phyloP scores from a whole-genome alignment of 2,329 filamentous ascomycete species.

The Neocatenulostroma microsporum region DNA sequence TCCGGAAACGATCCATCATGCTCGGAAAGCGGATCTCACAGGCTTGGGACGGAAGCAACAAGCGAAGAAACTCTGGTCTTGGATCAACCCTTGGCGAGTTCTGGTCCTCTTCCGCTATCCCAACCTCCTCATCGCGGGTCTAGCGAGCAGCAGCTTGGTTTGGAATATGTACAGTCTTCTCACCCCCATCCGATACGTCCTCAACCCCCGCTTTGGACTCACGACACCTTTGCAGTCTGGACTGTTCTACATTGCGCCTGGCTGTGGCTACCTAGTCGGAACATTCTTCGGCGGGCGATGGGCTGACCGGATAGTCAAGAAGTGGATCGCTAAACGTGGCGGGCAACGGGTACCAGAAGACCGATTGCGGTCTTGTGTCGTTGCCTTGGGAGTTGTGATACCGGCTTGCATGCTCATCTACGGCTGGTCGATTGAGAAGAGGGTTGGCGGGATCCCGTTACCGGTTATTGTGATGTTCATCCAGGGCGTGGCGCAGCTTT shows the following conservation, averaged over 20 bases:
- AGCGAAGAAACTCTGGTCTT: conserved; percentile 48
- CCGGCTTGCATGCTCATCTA: conserved; percentile 60
- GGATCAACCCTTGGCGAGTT: conserved; percentile 60
- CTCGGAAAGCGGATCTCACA: conserved; percentile 53
- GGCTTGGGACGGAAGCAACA: conserved; percentile 47
- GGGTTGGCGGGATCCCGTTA: conserved; percentile 49
- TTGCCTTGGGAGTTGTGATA: conserved; percentile 50
- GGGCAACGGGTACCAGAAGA: conserved; percentile 61
- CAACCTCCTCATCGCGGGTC: conserved; percentile 56
- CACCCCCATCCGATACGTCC: conserved; percentile 55
- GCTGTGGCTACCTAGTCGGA: conserved; percentile 60
- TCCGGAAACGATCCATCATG: conserved; percentile 64
- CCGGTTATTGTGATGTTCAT: conserved; percentile 67
- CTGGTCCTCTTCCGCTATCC: conserved; percentile 58
- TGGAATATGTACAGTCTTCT: conserved; percentile 64
- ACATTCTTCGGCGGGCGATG: conserved; percentile 66
- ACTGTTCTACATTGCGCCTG: conserved; percentile 67
- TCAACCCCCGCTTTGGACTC: conserved; percentile 66
- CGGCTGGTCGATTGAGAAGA: conserved; percentile 55
- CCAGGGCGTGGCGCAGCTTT: conserved; percentile 65
- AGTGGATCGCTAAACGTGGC: conserved; percentile 52
- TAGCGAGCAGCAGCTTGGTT: conserved; percentile 56
- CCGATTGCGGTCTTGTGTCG: conserved; percentile 52
- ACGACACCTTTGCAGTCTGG: conserved; percentile 59
- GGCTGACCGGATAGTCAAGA: conserved; percentile 59